These are phyloP conservation scores for Ophiostoma populinum DNA, from an alignment of 2,329 filamentous ascomycete species.

Conservation along the genomic window DNA sequence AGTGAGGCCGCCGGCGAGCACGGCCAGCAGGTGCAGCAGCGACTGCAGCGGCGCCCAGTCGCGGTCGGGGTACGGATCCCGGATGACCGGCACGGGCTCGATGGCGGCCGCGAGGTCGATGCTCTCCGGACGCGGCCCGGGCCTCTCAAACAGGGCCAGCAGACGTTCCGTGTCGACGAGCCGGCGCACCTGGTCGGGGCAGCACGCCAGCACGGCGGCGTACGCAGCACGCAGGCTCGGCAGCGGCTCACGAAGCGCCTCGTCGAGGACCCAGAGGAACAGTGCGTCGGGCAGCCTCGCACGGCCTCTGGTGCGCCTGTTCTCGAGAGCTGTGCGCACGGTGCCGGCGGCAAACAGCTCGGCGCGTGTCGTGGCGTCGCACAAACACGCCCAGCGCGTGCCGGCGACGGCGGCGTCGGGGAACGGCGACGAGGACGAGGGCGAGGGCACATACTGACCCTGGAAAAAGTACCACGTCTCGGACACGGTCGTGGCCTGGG, in stretches of 20 bases:
- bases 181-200: conserved; percentile 18
- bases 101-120: conserved; percentile 13
- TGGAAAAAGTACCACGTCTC: conserved; percentile 35
- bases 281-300: conserved; percentile 42
- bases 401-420: conserved; percentile 18
- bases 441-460: conserved; percentile 14
- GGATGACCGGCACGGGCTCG: conserved; percentile 11
- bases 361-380: conserved; percentile 31
- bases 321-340: conserved; percentile 32
- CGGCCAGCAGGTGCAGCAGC: conserved; percentile 25
- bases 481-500: conserved; percentile 21
- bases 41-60: conserved; percentile 29
- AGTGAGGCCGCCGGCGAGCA: conserved; percentile 20
- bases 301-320: not conserved
- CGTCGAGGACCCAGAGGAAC: conserved; percentile 46
- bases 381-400: conserved; percentile 30
- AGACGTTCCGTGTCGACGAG: conserved; percentile 29
- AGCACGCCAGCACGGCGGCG: conserved; percentile 31
- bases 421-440: conserved; percentile 21
- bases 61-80: conserved; percentile 14
- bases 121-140: conserved; percentile 38
- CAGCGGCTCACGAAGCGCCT: conserved; percentile 38
- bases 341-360: conserved; percentile 46
- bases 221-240: conserved; percentile 41
- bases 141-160: conserved; percentile 34